These are phyloP conservation scores for Cercospora sp. DNA, from an alignment of 2,329 filamentous ascomycete species.

Conservation along the genomic window DNA sequence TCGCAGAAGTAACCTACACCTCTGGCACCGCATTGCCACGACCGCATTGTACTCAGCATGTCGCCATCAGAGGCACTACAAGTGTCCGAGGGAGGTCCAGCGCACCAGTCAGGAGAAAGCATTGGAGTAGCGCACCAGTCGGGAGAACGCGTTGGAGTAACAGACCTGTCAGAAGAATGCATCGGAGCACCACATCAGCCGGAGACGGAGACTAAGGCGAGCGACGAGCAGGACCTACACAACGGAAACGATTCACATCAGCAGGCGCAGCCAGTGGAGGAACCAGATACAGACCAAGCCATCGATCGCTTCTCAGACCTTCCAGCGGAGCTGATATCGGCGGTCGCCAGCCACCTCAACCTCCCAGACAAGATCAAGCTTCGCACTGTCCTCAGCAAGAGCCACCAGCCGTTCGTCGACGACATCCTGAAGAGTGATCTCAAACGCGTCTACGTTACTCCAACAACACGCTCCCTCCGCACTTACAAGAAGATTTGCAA, in stretches of 20 bases:
- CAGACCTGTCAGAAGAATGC: background rate
- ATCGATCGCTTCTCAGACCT: background rate
- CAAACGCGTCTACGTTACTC: background rate
- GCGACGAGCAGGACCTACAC: background rate
- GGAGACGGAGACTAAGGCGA: background rate
- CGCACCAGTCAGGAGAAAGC: background rate
- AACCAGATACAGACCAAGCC: background rate
- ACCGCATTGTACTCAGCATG: background rate
- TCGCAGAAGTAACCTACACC: background rate
- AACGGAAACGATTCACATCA: background rate
- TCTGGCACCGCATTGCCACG: background rate
- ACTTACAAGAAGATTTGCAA: background rate
- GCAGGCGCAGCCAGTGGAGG: background rate
- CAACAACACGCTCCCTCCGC: background rate
- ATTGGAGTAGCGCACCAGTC: background rate
- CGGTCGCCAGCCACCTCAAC: background rate
- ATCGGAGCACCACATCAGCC: background rate
- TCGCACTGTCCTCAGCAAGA: background rate
- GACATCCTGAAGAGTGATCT: background rate
- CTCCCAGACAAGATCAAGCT: background rate
- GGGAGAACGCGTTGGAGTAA: background rate
- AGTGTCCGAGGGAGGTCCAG: background rate
- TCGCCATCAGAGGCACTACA: background rate
- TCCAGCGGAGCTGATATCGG: background rate
- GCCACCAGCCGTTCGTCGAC: background rate